Conservation (phyloP, 1,284 basidiomycete genomes). For the Melampsora americana region DNA sequence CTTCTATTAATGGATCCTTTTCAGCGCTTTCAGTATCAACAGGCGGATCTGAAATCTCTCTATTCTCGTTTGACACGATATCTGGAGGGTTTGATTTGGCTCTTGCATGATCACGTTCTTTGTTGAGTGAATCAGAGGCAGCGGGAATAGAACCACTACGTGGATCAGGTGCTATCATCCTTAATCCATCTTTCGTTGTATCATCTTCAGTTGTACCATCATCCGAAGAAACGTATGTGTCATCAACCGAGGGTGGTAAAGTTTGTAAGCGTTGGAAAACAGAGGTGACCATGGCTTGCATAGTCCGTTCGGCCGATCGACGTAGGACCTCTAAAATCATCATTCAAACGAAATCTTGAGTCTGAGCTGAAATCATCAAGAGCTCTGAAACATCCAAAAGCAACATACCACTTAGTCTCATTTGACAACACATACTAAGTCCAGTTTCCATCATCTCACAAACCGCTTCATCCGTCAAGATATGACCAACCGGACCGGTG, state of each 20-base stretch:
- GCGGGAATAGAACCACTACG: constrained; percentile 46
- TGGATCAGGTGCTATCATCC: constrained; percentile 47
- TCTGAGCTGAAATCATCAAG: background rate
- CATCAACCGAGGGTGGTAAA: constrained; percentile 44
- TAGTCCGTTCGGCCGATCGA: constrained; percentile 87
- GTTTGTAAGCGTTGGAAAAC: constrained; percentile 72
- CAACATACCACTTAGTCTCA: constrained; percentile 79
- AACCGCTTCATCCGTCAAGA: constrained; percentile 84
- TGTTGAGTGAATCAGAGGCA: constrained; percentile 13
- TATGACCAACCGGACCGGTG: constrained; percentile 64
- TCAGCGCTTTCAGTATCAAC: constrained; percentile 29
- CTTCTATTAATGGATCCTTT: constrained; percentile 16
- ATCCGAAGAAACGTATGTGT: constrained; percentile 34
- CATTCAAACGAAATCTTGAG: background rate
- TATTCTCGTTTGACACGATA: constrained; percentile 47
- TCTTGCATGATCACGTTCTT: constrained; percentile 30
- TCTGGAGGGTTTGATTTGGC: constrained; percentile 49
- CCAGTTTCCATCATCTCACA: constrained; percentile 99
- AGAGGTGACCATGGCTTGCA: constrained; percentile 78
- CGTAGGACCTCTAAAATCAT: constrained; percentile 71
- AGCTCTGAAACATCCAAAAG: background rate
- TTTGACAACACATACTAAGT: constrained; percentile 93
- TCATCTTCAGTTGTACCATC: constrained; percentile 22
- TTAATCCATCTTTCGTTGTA: constrained; percentile 40
- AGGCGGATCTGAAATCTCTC: constrained; percentile 49